These are phyloP conservation scores for Dendrocalamus latiflorus DNA, from an alignment of 202 grass and related monocot genomes.

Conservation along the genomic window DNA sequence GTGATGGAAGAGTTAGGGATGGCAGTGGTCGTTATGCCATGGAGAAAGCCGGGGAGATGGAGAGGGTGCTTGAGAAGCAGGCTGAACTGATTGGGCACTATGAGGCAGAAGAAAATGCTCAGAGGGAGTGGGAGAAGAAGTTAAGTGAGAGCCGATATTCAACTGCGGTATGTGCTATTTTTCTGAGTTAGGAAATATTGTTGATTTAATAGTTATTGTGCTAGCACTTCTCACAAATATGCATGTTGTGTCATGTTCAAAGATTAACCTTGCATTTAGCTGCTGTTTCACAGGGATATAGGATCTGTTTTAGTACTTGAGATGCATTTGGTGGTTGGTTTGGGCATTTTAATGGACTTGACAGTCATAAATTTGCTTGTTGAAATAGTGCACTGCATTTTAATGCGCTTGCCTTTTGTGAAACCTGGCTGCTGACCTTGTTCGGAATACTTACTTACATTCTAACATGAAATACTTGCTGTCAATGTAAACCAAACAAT, in stretches of 20 bases:
- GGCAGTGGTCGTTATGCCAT: background rate
- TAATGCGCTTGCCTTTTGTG: background rate
- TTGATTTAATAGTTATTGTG: background rate
- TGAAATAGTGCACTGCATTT: background rate
- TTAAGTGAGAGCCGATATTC: constrained; percentile 41
- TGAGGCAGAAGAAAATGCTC: constrained; percentile 77
- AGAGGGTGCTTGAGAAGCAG: constrained; percentile 79
- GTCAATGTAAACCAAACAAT: no score
- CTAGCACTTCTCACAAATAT: background rate
- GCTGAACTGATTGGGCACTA: constrained; percentile 76
- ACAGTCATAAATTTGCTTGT: background rate
- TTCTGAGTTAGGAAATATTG: background rate
- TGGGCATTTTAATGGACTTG: background rate
- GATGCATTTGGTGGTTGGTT: background rate
- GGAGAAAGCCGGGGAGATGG: constrained; percentile 68
- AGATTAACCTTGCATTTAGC: background rate
- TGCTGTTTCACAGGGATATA: background rate
- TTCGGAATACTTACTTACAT: background rate
- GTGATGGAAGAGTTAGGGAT: constrained; percentile 25
- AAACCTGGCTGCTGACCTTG: background rate
- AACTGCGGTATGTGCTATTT: constrained; percentile 27
- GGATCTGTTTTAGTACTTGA: background rate
- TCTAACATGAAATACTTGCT: background rate
- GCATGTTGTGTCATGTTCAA: background rate
- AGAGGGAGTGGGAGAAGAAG: constrained; percentile 95